Evolutionary conservation across 2,329 filamentous ascomycete species (phyloP).

Genomic region (Colletotrichum truncatum): DNA sequence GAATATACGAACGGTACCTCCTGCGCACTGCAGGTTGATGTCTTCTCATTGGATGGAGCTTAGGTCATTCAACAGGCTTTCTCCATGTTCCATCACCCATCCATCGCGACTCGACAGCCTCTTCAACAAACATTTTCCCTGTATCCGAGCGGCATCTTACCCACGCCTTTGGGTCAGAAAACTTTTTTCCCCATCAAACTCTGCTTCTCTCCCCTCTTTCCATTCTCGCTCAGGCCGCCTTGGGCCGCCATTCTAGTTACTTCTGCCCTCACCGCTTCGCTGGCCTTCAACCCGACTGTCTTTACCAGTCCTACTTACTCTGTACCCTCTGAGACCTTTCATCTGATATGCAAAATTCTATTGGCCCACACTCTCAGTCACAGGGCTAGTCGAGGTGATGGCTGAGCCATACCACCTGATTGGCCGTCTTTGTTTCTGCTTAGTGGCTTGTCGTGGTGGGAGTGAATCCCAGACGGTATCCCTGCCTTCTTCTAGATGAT

Average conservation of each 20-base stretch:
- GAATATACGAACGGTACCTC: background rate
- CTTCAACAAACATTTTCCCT: slow-evolving; percentile 16
- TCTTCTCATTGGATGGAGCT: background rate
- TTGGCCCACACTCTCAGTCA: slow-evolving; percentile 4
- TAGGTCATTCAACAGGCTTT: background rate
- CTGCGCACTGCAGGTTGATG: background rate
- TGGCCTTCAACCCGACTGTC: background rate
- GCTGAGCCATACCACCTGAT: slow-evolving; percentile 11
- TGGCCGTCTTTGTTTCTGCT: slow-evolving; percentile 2
- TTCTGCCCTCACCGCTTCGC: background rate
- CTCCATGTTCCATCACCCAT: background rate
- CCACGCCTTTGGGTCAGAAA: slow-evolving; percentile 3
- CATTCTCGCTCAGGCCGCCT: background rate
- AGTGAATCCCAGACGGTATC: background rate
- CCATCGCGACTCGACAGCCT: slow-evolving; percentile 9
- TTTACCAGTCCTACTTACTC: too few species aligned
- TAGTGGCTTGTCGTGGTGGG: background rate
- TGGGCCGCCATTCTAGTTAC: background rate
- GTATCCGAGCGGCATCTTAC: background rate
- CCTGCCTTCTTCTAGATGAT: background rate
- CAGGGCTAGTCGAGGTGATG: slow-evolving; percentile 1
- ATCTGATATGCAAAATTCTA: background rate
- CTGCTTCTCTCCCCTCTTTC: background rate
- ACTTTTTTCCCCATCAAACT: background rate
- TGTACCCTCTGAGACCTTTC: background rate